Conservation (phyloP, 148 eudicot species). For the Cornus florida region DNA sequence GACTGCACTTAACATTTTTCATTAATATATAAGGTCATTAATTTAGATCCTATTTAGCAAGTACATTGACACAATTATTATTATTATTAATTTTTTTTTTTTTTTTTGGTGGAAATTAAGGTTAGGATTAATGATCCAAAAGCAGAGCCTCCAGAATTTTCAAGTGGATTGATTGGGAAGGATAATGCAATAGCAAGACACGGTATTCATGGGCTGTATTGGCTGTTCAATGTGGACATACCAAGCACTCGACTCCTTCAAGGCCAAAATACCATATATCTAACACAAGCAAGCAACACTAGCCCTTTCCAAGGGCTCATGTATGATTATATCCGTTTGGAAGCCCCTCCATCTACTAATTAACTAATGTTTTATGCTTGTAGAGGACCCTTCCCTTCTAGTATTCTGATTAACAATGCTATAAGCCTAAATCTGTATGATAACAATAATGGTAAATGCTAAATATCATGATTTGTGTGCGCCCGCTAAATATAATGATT, state of each 20-base stretch:
- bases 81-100: not conserved
- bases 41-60: too few species aligned
- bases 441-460: too few species aligned
- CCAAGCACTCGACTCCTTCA: slow-evolving; percentile 31
- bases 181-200: slow-evolving; percentile 89
- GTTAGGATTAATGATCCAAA: slow-evolving; percentile 61
- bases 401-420: too few species aligned
- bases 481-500: too few species aligned
- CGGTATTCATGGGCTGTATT: slow-evolving; percentile 81
- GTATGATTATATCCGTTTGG: slow-evolving; percentile 88
- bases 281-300: slow-evolving; percentile 57
- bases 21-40: too few species aligned
- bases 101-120: slow-evolving; percentile 22
- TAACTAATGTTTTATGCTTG: too few species aligned
- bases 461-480: too few species aligned
- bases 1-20: too few species aligned
- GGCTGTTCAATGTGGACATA: slow-evolving; percentile 57
- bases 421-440: too few species aligned
- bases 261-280: slow-evolving; percentile 60
- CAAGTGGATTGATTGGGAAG: slow-evolving; percentile 64
- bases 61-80: not conserved
- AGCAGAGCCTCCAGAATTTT: slow-evolving; percentile 47
- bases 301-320: slow-evolving; percentile 69
- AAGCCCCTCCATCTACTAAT: slow-evolving; percentile 37
- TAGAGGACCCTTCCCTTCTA: too few species aligned